Percentiles rank a stretch among this genome's conserved stretches.
These are phyloP conservation scores for Zhuliangozyma parablackwelliae DNA, from an alignment of 1,139 yeast genomes.

Conservation along the genomic window DNA sequence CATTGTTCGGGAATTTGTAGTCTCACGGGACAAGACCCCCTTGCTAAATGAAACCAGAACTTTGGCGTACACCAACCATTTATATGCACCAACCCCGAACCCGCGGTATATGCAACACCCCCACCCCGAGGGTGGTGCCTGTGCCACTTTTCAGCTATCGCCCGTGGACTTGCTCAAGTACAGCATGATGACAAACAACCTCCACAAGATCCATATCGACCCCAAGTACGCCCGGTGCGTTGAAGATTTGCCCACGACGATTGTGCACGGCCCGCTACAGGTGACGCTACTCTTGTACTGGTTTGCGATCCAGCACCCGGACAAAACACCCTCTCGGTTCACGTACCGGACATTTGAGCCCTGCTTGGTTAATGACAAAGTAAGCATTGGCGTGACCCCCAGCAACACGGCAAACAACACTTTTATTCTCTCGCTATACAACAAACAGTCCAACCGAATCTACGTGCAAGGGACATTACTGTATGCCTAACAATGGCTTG, in stretches of 20 bases:
- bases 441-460: slow-evolving; percentile 4
- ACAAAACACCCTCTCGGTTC: slow-evolving; percentile 21
- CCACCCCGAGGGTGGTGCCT: too few species aligned
- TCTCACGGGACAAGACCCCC: slow-evolving; percentile 1
- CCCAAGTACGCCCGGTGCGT: slow-evolving; percentile 40
- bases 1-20: slow-evolving; percentile 35
- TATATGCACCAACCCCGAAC: slow-evolving; percentile 9
- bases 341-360: slow-evolving; percentile 51
- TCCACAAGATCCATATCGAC: slow-evolving; percentile 81
- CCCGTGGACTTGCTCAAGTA: slow-evolving; percentile 34
- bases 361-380: slow-evolving; percentile 9
- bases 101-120: not conserved
- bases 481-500: not conserved
- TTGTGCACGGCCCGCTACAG: slow-evolving; percentile 82
- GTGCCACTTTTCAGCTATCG: slow-evolving; percentile 4
- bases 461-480: slow-evolving; percentile 9
- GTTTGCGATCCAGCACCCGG: slow-evolving; percentile 23
- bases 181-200: slow-evolving; percentile 71
- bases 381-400: slow-evolving; percentile 4
- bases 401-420: not conserved
- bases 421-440: slow-evolving; percentile 6
- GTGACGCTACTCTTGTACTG: slow-evolving; percentile 56
- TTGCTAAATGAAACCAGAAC: slow-evolving; percentile 27
- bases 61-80: slow-evolving; percentile 33
- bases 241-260: slow-evolving; percentile 58